Evolutionary conservation across 495 filamentous ascomycete species (phyloP).

Genomic region (Elaphomyces granulatus): DNA sequence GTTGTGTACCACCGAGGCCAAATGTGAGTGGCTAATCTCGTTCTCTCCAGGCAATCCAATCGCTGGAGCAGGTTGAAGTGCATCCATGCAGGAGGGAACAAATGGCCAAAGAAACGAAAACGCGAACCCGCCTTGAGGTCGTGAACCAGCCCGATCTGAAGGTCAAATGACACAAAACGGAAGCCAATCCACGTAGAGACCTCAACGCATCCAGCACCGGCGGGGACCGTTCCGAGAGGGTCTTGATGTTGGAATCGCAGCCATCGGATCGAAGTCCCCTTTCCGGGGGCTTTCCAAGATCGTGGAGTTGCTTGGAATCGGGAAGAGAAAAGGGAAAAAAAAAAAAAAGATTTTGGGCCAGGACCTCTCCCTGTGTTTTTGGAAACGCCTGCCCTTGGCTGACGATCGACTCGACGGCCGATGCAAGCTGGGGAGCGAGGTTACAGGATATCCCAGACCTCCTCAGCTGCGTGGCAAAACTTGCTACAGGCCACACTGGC

Average conservation of each 20-base stretch:
- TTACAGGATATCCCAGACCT: slow-evolving; percentile 88
- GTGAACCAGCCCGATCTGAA: slow-evolving; percentile 70
- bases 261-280: slow-evolving; percentile 16
- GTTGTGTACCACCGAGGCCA: too few relatives aligned
- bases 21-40: slow-evolving; percentile 4
- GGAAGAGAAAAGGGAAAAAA: not conserved
- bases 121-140: slow-evolving; percentile 51
- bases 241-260: slow-evolving; percentile 42
- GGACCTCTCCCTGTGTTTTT: not conserved
- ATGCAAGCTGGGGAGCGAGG: not conserved
- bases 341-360: not conserved
- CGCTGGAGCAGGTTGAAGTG: not conserved
- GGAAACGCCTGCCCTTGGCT: not conserved
- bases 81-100: not conserved
- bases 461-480: slow-evolving; percentile 96
- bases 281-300: slow-evolving; percentile 6
- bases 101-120: not conserved
- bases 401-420: too few relatives aligned
- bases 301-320: not conserved
- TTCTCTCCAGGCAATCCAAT: not conserved
- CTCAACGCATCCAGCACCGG: slow-evolving; percentile 26
- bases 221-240: slow-evolving; percentile 13
- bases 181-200: slow-evolving; percentile 34
- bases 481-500: slow-evolving; percentile 98
- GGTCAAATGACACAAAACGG: slow-evolving; percentile 73